Conservation (phyloP, 495 filamentous ascomycete species). For the Neurospora tetrasperma region DNA sequence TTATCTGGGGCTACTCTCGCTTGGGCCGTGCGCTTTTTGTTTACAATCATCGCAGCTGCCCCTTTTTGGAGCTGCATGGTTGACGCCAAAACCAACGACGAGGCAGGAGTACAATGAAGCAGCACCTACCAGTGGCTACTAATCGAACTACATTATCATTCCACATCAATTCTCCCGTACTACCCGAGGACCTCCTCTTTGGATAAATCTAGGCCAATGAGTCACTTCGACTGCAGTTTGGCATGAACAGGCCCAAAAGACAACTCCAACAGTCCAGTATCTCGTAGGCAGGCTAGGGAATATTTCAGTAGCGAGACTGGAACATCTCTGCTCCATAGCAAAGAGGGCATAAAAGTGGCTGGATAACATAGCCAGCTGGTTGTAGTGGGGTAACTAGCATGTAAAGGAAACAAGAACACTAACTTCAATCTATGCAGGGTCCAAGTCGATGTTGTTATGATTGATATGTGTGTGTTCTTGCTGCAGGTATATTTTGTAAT, state of each 20-base stretch:
- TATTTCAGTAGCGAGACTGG: no score
- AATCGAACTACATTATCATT: no score
- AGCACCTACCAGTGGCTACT: no score
- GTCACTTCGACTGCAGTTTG: no score
- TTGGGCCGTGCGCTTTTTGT: neutral
- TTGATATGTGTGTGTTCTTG: neutral
- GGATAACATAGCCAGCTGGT: neutral
- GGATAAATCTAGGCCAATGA: no score
- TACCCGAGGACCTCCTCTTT: no score
- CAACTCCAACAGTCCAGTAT: no score
- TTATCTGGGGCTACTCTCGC: neutral
- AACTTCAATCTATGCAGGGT: neutral
- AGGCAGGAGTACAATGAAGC: neutral
- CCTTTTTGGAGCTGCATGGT: neutral
- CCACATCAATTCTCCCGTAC: no score
- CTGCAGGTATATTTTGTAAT: neutral
- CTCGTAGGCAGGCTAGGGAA: no score
- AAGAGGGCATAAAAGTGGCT: neutral
- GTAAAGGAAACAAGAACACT: neutral
- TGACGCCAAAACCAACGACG: neutral
- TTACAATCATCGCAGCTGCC: neutral
- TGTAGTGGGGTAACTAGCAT: neutral
- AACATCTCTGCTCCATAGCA: neutral
- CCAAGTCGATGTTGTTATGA: neutral
- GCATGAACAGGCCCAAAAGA: no score